Base-by-base conservation (phyloP, 768 basidiomycete genomes). In the Lactarius pseudohatsudake region DNA sequence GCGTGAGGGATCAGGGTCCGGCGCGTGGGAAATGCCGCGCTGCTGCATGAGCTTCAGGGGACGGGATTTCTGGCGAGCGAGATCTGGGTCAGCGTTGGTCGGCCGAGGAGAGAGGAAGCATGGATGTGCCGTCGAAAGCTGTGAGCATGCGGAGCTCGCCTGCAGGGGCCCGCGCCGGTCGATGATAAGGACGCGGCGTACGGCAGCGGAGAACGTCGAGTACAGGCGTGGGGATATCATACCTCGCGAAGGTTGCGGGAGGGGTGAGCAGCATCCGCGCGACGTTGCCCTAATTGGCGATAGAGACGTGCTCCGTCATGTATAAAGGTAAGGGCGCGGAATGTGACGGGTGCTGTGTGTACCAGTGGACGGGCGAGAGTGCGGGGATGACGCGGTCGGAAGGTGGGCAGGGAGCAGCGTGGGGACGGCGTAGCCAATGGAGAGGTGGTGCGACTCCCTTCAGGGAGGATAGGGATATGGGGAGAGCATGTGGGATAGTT, bases 301-400 rank as follows among this genome's bases (percentile, higher is more conserved):
- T 78, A 1, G 92, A 86, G 36, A 96, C 86, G 70, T 96, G 90
- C 3, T 80, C 74, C 3, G 85, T 77, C 47, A 81, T 82, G 43
- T 91, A 84, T 2, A 94, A 82, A 0, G 87, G 80, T 1, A 89
- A 87, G 0, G 89, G 81, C 0, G 82, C 74, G 0, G 84, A 81
- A 11, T 80, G 79, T 9, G 86, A 86, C 2, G 95, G 95, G 75
- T 98, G 94, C 57, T 85, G 88, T 15, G 96, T 98, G 79, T 99
- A 98, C 95, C 95, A 98, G 71, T 95, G 91, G 1, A 99, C 95
- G 54, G 98, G 77, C 0, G 85, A 86, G 3, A 97, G 81, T 0
- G 95, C 94, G 1, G 94, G 86, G 2, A 88, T 75, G 70, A 83
- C 91, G 78, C 78, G 72, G 69, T 50, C 75, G 79, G 72, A 81